Evolutionary conservation across 1,139 yeast genomes (phyloP).

Genomic region (Debaryomyces robertsiae): DNA sequence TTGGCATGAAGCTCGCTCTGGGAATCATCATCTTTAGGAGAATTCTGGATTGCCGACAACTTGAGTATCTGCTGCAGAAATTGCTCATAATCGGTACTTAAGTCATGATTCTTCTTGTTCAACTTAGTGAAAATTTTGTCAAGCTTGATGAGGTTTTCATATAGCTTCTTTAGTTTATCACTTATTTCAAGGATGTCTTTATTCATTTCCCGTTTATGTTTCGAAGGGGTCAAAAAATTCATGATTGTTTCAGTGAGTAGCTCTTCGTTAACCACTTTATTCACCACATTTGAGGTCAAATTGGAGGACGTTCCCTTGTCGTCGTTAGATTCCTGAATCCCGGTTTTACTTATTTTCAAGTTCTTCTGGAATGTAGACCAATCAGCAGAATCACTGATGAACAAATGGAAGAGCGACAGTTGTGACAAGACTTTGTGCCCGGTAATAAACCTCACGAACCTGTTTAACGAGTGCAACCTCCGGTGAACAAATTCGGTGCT

Average conservation of each 20-base stretch:
- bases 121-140: slow-evolving; percentile 78
- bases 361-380: slow-evolving; percentile 81
- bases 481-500: slow-evolving; percentile 78
- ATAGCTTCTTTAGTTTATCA: slow-evolving; percentile 79
- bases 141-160: slow-evolving; percentile 76
- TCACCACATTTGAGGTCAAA: slow-evolving; percentile 32
- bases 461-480: slow-evolving; percentile 78
- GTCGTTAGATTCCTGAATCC: slow-evolving; percentile 21
- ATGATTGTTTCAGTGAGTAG: slow-evolving; percentile 81
- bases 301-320: slow-evolving; percentile 21
- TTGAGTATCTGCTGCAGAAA: slow-evolving; percentile 72
- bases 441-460: slow-evolving; percentile 73
- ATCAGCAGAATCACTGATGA: slow-evolving; percentile 73
- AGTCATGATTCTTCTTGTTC: slow-evolving; percentile 70
- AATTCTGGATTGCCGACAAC: slow-evolving; percentile 52
- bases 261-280: slow-evolving; percentile 57
- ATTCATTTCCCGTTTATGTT: slow-evolving; percentile 64
- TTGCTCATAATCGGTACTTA: slow-evolving; percentile 71
- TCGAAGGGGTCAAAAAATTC: slow-evolving; percentile 85
- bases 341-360: slow-evolving; percentile 44
- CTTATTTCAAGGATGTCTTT: slow-evolving; percentile 83
- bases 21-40: background rate
- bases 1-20: background rate
- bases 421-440: slow-evolving; percentile 72
- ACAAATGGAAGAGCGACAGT: slow-evolving; percentile 72